Base-by-base conservation (phyloP, 2,329 filamentous ascomycete genomes). In the Pseudocercospora macadamiae region DNA sequence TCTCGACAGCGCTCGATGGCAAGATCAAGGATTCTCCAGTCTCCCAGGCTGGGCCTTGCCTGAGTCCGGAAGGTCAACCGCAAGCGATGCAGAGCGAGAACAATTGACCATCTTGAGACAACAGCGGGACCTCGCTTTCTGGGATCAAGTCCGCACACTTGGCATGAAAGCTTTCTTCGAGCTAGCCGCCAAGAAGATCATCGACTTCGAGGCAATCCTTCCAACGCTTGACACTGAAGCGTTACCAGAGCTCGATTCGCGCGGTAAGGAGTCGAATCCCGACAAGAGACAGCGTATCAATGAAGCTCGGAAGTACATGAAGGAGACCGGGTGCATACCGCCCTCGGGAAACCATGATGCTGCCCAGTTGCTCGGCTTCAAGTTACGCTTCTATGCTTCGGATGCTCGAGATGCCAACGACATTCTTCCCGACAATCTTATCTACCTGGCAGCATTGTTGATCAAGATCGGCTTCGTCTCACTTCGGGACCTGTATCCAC, bases 391-490 rank as follows among this genome's bases (percentile, higher is more conserved):
- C 74, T 99, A 99, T 71, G 89, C 91, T 37, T 96, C 91, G 0
- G 81, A 87, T 25, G 87, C 89, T 32, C 86, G 93, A 56, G 86
- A 90, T 60, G 83, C 87, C 54, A 80, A 83, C 1, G 95, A 97
- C 69, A 82, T 87, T 2, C 81, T 97, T 2, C 95, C 95, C 0
- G 90, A 95, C 36, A 99, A 99, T 67, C 82, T 99, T 2, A 91
- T 97, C 26, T 96, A 95, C 66, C 83, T 99, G 16, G 89, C 93
- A 0, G 93, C 95, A 1, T 83, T 97, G 30, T 84, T 99, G 26
- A 93, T 99, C 76, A 99, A 99, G 76, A 90, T 97, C 65, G 96
- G 95, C 1, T 99, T 99, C 74, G 91, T 99, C 60, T 97, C 95
- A 1, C 79, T 99, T 5, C 84, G 86, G 53, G 95, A 99, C 71